Evolutionary conservation across 164 flowering plant genomes (phyloP).

Genomic region (Macadamia integrifolia): DNA sequence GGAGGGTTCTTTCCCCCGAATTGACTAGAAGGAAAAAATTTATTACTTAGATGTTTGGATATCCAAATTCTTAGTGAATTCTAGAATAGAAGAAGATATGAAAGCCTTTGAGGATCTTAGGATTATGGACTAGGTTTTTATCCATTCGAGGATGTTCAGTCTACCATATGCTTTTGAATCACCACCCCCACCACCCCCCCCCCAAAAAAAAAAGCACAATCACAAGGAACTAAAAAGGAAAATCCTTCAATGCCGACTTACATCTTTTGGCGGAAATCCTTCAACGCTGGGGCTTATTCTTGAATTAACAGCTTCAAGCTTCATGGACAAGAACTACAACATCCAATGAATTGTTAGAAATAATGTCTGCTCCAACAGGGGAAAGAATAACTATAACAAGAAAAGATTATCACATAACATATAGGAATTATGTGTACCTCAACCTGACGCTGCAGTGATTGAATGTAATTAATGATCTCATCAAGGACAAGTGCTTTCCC

Average conservation of each 20-base stretch:
- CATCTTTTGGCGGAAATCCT: slow-evolving; percentile 72
- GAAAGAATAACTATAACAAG: neutral
- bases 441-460: slow-evolving; percentile 76
- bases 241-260: no score
- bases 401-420: neutral
- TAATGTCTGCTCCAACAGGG: neutral
- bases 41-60: neutral
- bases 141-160: no score
- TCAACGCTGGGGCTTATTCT: slow-evolving; percentile 51
- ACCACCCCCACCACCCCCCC: no score
- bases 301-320: slow-evolving; percentile 91
- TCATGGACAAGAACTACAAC: slow-evolving; percentile 89
- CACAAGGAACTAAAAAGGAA: no score
- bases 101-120: no score
- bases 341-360: slow-evolving; percentile 10
- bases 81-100: no score
- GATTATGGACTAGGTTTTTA: no score
- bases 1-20: neutral
- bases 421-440: slow-evolving; percentile 42
- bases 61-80: no score
- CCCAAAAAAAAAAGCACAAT: no score
- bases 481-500: slow-evolving; percentile 87
- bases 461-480: slow-evolving; percentile 86
- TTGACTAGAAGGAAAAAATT: no score
- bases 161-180: no score